Base-by-base conservation (phyloP, 1,139 yeast genomes). In the Saccharomyces uvarum region DNA sequence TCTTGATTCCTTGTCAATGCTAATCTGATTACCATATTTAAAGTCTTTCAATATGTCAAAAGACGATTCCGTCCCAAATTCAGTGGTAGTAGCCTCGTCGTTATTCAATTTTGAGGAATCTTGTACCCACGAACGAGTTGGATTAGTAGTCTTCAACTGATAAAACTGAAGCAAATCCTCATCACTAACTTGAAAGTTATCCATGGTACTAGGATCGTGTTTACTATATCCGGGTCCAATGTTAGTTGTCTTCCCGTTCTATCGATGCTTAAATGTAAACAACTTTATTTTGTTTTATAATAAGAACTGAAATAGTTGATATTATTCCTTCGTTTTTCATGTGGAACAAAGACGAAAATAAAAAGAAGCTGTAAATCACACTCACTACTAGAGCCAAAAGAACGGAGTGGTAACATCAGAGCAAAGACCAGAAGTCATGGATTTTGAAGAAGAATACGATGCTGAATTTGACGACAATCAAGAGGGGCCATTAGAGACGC, bases 301-400 rank as follows among this genome's bases (percentile, higher is more conserved):
- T 24, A 19, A 16, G 19, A 19, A 13, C 19, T 38, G 44, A 19
- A 32, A 38, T 38, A 16, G 26, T 38, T 19, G 26, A 4, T 19
- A 19, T 38, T 16, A 13, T 11, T 38, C 9, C 24, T 38, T 38
- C 6, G 44, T 38, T 38, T 19, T 38, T 19, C 24, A 38, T 11
- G 11, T 69, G 88, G 61, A 83, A 68, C 7, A 47, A 82, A 16
- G 58, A 64, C 5, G 63, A 71, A 13, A 69, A 75, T 49, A 61
- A 66, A 31, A 74, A 73, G 14, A 75, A 80, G 1, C 69, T 90
- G 49, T 71, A 82, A 50, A 78, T 75, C 52, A 88, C 86, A 61
- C 73, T 91, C 24, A 61, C 72, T 3, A 72, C 75, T 87, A 51
- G 63, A 68, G 41, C 11, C 7, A n/a, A 33, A 14, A 16, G 48